Evolutionary conservation across 1,284 basidiomycete genomes (phyloP).

Genomic region (Marasmius tenuissimus): DNA sequence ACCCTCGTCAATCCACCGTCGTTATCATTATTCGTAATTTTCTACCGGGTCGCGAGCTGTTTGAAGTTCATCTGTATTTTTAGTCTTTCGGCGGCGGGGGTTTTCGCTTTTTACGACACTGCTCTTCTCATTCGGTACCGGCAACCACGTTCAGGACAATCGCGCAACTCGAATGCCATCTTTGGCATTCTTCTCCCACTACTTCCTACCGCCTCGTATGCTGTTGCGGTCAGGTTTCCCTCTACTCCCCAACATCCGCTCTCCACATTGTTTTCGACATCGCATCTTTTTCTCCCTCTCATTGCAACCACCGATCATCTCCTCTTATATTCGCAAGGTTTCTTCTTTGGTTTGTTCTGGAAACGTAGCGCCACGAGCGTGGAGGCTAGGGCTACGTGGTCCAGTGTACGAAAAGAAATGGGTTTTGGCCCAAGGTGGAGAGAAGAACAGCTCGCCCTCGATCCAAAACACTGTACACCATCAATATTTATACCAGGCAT

Average conservation of each 20-base stretch:
- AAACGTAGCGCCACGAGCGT: constrained; percentile 2
- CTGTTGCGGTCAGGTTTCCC: not conserved
- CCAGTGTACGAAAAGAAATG: constrained; percentile 12
- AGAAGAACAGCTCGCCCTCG: constrained; percentile 2
- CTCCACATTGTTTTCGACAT: constrained; percentile 8
- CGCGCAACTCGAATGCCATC: constrained; percentile 5
- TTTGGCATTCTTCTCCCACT: not conserved
- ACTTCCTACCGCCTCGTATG: not conserved
- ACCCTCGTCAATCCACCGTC: constrained; percentile 8
- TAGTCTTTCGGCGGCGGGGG: constrained; percentile 7
- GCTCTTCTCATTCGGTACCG: constrained; percentile 6
- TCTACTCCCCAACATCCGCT: not conserved
- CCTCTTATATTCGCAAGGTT: constrained; percentile 4
- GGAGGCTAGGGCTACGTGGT: constrained; percentile 3
- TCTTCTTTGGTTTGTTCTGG: constrained; percentile 11
- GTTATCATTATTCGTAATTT: constrained; percentile 11
- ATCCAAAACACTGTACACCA: not conserved
- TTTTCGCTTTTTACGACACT: constrained; percentile 2
- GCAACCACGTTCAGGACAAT: constrained; percentile 13
- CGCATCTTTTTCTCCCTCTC: constrained; percentile 1
- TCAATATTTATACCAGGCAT: not conserved
- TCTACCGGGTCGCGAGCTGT: constrained; percentile 10
- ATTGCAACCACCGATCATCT: constrained; percentile 4
- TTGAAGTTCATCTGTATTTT: constrained; percentile 10
- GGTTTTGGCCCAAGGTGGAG: not conserved